Evolutionary conservation across 2,329 filamentous ascomycete species (phyloP).

Genomic region (Xylariaceae sp.): DNA sequence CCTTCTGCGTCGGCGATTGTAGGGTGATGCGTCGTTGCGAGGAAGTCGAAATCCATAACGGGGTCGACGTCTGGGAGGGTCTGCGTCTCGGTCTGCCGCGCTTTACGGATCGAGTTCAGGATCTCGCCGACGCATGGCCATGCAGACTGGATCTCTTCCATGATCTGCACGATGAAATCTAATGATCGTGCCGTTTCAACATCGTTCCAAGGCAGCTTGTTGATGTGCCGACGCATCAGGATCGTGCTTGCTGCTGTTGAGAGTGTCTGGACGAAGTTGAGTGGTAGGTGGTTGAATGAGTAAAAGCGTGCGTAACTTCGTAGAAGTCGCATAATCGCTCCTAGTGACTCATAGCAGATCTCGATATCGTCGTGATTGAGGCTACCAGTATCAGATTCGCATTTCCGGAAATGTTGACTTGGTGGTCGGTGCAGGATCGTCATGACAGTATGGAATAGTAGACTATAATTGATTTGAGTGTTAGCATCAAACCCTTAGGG

Average conservation of each 20-base stretch:
- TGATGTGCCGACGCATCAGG: constrained; percentile 43
- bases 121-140: constrained; percentile 45
- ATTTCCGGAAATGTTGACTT: constrained; percentile 39
- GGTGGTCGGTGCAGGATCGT: constrained; percentile 49
- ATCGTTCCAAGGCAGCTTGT: constrained; percentile 38
- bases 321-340: constrained; percentile 42
- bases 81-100: constrained; percentile 12
- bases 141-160: constrained; percentile 48
- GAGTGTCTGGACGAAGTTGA: constrained; percentile 47
- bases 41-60: constrained; percentile 24
- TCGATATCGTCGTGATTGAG: constrained; percentile 39
- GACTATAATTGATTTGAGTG: constrained; percentile 22
- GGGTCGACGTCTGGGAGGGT: constrained; percentile 17
- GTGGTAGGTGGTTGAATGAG: constrained; percentile 39
- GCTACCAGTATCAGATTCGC: constrained; percentile 32
- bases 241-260: constrained; percentile 44
- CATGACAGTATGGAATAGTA: constrained; percentile 49
- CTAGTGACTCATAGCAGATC: constrained; percentile 47
- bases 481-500: not conserved
- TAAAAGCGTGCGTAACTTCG: constrained; percentile 43
- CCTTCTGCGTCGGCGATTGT: constrained; percentile 7
- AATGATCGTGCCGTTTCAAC: constrained; percentile 47
- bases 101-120: constrained; percentile 30
- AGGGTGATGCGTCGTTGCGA: constrained; percentile 9
- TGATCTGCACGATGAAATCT: constrained; percentile 45